Evolutionary conservation across 306 rosid genomes (phyloP).

Genomic region (Acacia acuminata): DNA sequence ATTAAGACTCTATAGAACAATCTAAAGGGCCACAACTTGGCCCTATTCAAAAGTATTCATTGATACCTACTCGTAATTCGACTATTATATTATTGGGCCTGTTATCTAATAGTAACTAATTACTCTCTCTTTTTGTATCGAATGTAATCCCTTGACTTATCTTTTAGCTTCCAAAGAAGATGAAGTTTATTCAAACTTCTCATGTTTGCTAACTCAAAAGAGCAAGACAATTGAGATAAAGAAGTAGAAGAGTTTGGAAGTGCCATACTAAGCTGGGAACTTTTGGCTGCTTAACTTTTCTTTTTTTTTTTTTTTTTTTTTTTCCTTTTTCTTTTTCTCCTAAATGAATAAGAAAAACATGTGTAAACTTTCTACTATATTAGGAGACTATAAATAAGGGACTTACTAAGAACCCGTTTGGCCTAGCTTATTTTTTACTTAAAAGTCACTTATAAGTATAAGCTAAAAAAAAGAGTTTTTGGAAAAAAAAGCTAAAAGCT

Average conservation of each 20-base stretch:
- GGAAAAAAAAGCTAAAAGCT: too few relatives aligned
- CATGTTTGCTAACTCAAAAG: not conserved
- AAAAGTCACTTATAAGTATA: too few relatives aligned
- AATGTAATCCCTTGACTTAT: too few relatives aligned
- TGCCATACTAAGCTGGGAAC: not conserved
- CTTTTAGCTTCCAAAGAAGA: not conserved
- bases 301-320: too few relatives aligned
- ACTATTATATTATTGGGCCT: not conserved
- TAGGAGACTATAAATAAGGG: not conserved
- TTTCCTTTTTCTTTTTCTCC: not conserved
- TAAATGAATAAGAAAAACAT: not conserved
- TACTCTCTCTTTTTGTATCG: not conserved
- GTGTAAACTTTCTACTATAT: not conserved
- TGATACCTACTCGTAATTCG: not conserved
- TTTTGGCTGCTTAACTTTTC: not conserved
- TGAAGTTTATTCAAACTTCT: constrained; percentile 8
- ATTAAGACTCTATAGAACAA: not conserved
- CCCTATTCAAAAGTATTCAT: not conserved
- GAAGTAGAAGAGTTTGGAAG: not conserved
- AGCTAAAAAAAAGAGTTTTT: too few relatives aligned
- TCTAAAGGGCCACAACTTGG: not conserved
- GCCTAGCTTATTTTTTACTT: too few relatives aligned
- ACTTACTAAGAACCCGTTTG: too few relatives aligned
- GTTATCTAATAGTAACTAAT: not conserved
- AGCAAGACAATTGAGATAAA: not conserved